Conservation (phyloP, 495 filamentous ascomycete genomes). For the Cenococcum geophilum region DNA sequence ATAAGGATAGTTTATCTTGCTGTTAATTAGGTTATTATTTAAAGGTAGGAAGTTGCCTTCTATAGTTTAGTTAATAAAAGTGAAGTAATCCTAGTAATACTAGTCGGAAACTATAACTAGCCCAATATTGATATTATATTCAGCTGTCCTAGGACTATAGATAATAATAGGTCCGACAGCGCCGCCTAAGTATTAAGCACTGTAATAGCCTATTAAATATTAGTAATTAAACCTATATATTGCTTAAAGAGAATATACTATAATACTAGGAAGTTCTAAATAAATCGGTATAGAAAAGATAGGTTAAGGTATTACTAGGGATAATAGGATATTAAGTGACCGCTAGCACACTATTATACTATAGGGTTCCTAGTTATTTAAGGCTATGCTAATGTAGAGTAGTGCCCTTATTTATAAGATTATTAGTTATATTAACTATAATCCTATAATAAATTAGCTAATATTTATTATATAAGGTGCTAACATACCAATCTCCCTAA, state of each 20-base stretch:
- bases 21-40: conserved; percentile 40
- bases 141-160: conserved; percentile 50
- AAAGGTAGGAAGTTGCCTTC: conserved; percentile 26
- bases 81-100: conserved; percentile 33
- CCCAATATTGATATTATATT: conserved; percentile 59
- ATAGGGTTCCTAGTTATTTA: conserved; percentile 34
- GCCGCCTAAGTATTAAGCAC: conserved; percentile 52
- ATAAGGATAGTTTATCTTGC: conserved; percentile 43
- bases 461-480: conserved; percentile 27
- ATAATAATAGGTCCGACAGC: conserved; percentile 50
- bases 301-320: conserved; percentile 41
- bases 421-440: conserved; percentile 52
- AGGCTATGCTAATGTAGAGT: conserved; percentile 57
- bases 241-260: conserved; percentile 7
- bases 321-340: conserved; percentile 52
- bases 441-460: conserved; percentile 49
- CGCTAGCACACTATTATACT: conserved; percentile 48
- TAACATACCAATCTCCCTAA: conserved; percentile 34
- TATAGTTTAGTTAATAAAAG: conserved; percentile 30
- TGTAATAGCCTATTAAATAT: conserved; percentile 44
- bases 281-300: conserved; percentile 48
- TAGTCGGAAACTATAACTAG: conserved; percentile 38
- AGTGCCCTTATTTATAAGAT: conserved; percentile 41
- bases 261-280: conserved; percentile 57
- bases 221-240: not conserved